Evolutionary conservation across 2,329 filamentous ascomycete genomes (phyloP).

Genomic region (Helminthosporium solani): DNA sequence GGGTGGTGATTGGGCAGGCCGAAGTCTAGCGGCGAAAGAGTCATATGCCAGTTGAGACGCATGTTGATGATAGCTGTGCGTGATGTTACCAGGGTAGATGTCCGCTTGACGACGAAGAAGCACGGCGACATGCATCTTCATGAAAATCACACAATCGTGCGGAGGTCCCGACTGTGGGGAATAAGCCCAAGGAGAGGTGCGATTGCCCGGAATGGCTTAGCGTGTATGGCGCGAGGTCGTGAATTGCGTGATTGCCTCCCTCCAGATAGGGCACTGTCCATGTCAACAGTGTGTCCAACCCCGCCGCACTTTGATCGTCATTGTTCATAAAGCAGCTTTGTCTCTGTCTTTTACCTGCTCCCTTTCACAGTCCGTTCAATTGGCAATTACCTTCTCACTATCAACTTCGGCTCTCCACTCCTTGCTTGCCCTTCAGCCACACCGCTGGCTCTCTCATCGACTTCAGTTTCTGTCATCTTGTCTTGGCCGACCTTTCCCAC

Average conservation of each 20-base stretch:
- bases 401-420: background rate
- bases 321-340: too few species aligned
- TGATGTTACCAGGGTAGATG: background rate
- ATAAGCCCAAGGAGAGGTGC: background rate
- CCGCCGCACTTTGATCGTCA: too few species aligned
- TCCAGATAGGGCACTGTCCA: conserved; percentile 4
- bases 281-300: background rate
- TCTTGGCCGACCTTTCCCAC: background rate
- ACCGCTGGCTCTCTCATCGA: background rate
- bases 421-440: conserved; percentile 8
- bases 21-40: background rate
- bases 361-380: background rate
- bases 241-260: conserved; percentile 13
- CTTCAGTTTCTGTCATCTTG: background rate
- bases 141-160: background rate
- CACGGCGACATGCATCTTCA: background rate
- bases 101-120: too few species aligned
- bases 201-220: conserved; percentile 3
- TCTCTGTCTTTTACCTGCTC: too few species aligned
- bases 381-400: background rate
- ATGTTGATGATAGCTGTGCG: conserved; percentile 2
- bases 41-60: background rate
- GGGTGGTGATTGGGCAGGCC: conserved; percentile 2
- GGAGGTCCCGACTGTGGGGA: conserved; percentile 4
- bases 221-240: conserved; percentile 3